Conservation (phyloP, 768 basidiomycete species). For the Saitozyma podzolica region DNA sequence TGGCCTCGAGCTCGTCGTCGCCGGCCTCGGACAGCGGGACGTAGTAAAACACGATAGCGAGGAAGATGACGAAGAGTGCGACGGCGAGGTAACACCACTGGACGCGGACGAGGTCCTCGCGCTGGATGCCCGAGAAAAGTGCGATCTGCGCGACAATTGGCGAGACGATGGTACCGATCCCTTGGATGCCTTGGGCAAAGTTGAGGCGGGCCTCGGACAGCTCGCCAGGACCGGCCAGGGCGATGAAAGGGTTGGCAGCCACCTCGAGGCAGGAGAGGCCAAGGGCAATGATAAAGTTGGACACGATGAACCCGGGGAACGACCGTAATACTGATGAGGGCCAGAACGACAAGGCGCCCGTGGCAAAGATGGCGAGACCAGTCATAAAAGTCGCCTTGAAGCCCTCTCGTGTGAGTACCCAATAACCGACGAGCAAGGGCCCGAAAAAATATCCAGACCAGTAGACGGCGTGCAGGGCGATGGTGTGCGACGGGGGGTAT, state of each 20-base stretch:
- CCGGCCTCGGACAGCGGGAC: slow-evolving; percentile 40
- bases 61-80: slow-evolving; percentile 39
- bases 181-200: slow-evolving; percentile 50
- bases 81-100: slow-evolving; percentile 51
- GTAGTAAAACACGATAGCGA: slow-evolving; percentile 48
- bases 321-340: slow-evolving; percentile 42
- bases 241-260: slow-evolving; percentile 49
- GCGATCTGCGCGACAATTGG: slow-evolving; percentile 41
- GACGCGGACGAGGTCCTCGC: slow-evolving; percentile 33
- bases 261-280: slow-evolving; percentile 45
- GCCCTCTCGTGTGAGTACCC: slow-evolving; percentile 33
- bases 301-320: slow-evolving; percentile 46
- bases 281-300: slow-evolving; percentile 43
- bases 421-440: slow-evolving; percentile 39
- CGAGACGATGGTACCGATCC: slow-evolving; percentile 32
- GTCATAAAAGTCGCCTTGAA: slow-evolving; percentile 49
- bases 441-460: slow-evolving; percentile 44
- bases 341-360: slow-evolving; percentile 50
- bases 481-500: slow-evolving; percentile 25
- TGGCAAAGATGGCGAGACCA: slow-evolving; percentile 44
- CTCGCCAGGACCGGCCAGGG: slow-evolving; percentile 46
- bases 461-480: slow-evolving; percentile 43
- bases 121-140: slow-evolving; percentile 27
- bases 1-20: slow-evolving; percentile 41
- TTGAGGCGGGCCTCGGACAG: slow-evolving; percentile 41